Evolutionary conservation across 2,329 filamentous ascomycete species (phyloP).

Genomic region (Emergomyces orientalis): DNA sequence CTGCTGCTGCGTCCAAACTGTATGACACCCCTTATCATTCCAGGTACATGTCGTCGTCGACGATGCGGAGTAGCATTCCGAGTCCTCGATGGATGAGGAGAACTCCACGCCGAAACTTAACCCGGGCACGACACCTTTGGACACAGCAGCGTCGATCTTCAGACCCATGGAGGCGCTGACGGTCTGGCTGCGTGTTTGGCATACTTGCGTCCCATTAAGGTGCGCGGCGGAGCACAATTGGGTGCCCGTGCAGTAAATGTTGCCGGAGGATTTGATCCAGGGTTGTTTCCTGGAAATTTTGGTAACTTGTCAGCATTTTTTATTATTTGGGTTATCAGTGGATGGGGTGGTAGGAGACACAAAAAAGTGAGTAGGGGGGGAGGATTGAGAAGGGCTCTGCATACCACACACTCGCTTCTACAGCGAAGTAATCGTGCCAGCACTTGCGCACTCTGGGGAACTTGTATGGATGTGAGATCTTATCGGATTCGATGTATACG

Average conservation of each 20-base stretch:
- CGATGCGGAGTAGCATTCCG: not conserved
- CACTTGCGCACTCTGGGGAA: conserved; percentile 3
- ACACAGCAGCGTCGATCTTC: not conserved
- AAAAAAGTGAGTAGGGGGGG: not conserved
- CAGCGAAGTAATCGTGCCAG: conserved; percentile 4
- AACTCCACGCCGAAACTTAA: not conserved
- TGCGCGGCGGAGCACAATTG: not conserved
- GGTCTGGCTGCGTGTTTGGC: not conserved
- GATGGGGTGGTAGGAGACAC: not conserved
- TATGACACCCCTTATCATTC: conserved; percentile 3
- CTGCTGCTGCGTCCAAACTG: conserved; percentile 4
- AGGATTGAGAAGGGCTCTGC: not conserved
- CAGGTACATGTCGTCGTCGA: conserved; percentile 3
- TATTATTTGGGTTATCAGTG: not conserved
- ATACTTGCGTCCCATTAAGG: conserved; percentile 1
- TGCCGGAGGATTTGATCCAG: conserved; percentile 3
- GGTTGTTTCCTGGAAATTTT: not conserved
- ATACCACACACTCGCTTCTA: conserved; percentile 2
- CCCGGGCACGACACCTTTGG: not conserved
- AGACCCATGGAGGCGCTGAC: not conserved
- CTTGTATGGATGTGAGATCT: not conserved
- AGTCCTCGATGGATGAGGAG: not conserved
- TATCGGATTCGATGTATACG: conserved; percentile 1
- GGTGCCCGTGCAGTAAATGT: conserved; percentile 4
- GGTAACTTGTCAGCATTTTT: not conserved